Base-by-base conservation (phyloP, 768 basidiomycete genomes). In the Mycena galopus region DNA sequence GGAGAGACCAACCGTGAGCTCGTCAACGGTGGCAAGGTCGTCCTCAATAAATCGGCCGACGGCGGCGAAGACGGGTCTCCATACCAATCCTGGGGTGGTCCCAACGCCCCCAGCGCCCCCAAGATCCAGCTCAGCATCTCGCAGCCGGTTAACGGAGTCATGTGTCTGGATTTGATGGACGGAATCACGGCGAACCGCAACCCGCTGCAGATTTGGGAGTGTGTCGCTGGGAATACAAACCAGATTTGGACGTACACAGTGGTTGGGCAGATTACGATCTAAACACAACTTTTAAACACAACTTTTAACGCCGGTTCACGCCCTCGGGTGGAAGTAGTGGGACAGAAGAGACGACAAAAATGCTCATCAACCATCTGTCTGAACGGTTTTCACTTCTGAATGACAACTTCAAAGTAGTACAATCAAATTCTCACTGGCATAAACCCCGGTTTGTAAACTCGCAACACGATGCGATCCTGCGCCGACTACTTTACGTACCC, bases 181-280 rank as follows among this genome's bases (percentile, higher is more conserved):
- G 65, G 65, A 30, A 50, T 32, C 42, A 58, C 58, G 56, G 23
- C 55, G 29, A 67, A 58, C 39, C 56, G 56, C 30, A 68, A 50
- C 50, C 67, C 59, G 59, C 57, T 68, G 32, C 67, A 68, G 56
- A 61, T 68, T 61, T 68, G 67, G 67, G 8, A 60, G 67, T 68
- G 67, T 30, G 27, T 53, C 33, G 32, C 50, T 23, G 59, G 67
- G 25, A 68, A 68, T 61, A 68, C 67, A 32, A 68, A 68, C 50
- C 67, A 68, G 51, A 42, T 51, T 33, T 68, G 67, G 67, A 68
- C 64, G 51, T 65, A 65, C 64, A 65, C 64, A 29, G 64, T 65
- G 25, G 64, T 65, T 65, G 64, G 64, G 64, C 50, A 65, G 64
- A 65, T 56, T 56, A 56, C 55, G 29, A 56, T 56, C 55, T 56